Base-by-base conservation (phyloP, 2,329 filamentous ascomycete genomes). In the Venturia aucupariae region DNA sequence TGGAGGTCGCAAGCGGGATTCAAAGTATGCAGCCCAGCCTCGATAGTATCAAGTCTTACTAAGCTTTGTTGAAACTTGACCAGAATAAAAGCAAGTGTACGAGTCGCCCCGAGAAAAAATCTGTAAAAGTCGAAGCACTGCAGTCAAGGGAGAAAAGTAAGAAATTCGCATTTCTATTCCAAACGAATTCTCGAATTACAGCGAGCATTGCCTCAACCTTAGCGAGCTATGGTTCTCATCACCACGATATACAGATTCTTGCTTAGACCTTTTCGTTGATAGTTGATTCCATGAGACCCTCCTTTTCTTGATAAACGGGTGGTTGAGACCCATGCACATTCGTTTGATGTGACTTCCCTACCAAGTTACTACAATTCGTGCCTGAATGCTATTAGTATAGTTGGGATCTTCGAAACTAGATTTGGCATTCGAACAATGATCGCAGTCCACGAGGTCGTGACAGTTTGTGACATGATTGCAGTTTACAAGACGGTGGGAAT, bases 281-380 rank as follows among this genome's bases (percentile, higher is more conserved):
- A 17, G 11, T n/a, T 11, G n/a, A 27, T 1, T 35, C 51, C 13
- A 35, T 30, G 11, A 35, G 10, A 19, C 30, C 51, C 15, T 19
- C 51, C 19, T 35, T 57, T 15, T 35, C 51, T 35, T 35, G 27
- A 35, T 57, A 57, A 17, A 10, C 15, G 7, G 51, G 51, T 19
- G 51, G 51, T 22, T 2, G 15, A 22, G 27, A 2, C 6, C 51
- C 51, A 35, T 57, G 51, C 5, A 30, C 22, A 35, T 57, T 57
- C 5, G 51, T 57, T 8, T 24, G 22, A 57, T 57, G 51, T 19
- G 4, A 10, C 17, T 30, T 13, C 17, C 51, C 51, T 5, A 30
- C 24, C 15, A 57, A n/a, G 19, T 57, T 57, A 11, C 51, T 57
- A 17, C 51, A 57, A 22, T 57, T 57, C 51, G 51, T 57, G 51